Evolutionary conservation across 2,329 filamentous ascomycete genomes (phyloP), one percentile per base, ranked within the genome.

Genomic region (Fonsecaea nubica): DNA sequence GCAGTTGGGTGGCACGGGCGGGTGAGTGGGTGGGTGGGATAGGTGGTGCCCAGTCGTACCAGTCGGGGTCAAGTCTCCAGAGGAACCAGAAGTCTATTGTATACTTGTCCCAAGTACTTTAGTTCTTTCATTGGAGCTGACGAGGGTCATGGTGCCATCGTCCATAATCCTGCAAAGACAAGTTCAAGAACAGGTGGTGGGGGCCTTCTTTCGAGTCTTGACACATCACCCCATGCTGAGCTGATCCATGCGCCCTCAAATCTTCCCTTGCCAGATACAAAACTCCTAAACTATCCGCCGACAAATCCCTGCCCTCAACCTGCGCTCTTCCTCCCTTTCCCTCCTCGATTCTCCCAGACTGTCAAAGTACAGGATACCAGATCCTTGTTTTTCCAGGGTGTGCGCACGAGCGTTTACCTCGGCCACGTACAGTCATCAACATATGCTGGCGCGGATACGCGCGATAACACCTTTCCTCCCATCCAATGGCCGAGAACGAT

Each of bases 401-500:
- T 50, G 45, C 45, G 45, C 45, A 1, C 18, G 21, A 25, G 45
- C 2, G 9, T 25, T 25, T 8, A 12, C 45, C 12, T 50, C 10
- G 45, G 45, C 25, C 45, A 10, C 45, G 12, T 21, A 50, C 18
- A 25, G 12, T 50, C 21, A 50, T 25, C 45, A 50, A 10, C 45
- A 50, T 25, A 50, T 10, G 18, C 10, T 50, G 18, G 10, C 18
- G 18, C 45, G 9, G 45, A 21, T 21, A 50, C 21, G 18, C 45
- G 8, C 18, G 40, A 10, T 10, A 25, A 50, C 45, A 25, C 18
- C 18, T 18, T 21, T 50, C 18, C 9, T 2, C 21, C 12, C 25
- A 3, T n/a, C 12, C 60, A 15, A 68, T 68, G 66, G 59, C 63
- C 10, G 61, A 67, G 32, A 66, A 61, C 55, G 64, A 68, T 50